Evolutionary conservation across 2,329 filamentous ascomycete genomes (phyloP).

Genomic region (Ophiostoma sp.): DNA sequence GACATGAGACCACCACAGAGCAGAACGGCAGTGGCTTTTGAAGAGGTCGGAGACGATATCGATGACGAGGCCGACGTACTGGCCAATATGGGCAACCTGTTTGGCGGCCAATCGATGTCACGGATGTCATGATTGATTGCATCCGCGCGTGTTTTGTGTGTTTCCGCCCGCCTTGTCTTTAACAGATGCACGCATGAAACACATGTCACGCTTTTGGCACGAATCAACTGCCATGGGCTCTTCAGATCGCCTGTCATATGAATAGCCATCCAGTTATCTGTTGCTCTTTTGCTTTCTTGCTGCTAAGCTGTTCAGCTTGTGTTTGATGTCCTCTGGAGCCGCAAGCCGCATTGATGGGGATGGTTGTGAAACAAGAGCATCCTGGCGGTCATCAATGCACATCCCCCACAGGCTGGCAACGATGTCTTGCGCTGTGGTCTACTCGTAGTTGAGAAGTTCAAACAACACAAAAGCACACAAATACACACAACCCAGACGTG

Average conservation of each 20-base stretch:
- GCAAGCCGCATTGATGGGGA: constrained; percentile 1
- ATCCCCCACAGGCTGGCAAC: not conserved
- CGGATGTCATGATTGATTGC: not conserved
- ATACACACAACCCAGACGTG: no score
- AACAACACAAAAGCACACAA: no score
- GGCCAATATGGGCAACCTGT: not conserved
- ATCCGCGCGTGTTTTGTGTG: not conserved
- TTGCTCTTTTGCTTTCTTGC: no score
- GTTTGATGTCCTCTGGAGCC: not conserved
- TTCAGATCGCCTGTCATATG: no score
- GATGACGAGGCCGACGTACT: not conserved
- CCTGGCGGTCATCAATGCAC: constrained; percentile 9
- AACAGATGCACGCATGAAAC: constrained; percentile 6
- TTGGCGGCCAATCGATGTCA: not conserved
- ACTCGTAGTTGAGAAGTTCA: no score
- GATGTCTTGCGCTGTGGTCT: no score
- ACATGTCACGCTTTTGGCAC: not conserved
- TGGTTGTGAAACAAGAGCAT: not conserved
- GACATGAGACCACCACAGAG: not conserved
- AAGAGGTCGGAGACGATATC: not conserved
- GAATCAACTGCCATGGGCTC: no score
- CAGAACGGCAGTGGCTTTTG: not conserved
- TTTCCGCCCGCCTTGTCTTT: not conserved
- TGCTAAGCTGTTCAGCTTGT: not conserved
- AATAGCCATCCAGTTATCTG: no score